A percentile compares a stretch with the other conserved stretches of the same genome.
These are phyloP conservation scores for Cryptococcus deneoformans DNA, from an alignment of 1,284 basidiomycete genomes.

Conservation along the genomic window DNA sequence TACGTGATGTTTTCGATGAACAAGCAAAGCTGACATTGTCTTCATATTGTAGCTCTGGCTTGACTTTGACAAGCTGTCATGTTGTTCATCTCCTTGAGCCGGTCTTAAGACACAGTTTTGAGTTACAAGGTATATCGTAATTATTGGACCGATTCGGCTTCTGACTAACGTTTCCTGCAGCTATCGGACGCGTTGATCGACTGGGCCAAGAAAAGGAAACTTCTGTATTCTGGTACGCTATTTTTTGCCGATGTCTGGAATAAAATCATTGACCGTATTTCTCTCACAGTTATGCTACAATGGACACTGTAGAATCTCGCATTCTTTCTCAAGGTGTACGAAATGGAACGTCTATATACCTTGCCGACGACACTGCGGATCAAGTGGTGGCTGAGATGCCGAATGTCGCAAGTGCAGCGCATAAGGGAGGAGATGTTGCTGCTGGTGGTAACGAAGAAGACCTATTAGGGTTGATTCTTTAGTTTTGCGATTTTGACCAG, in stretches of 20 bases:
- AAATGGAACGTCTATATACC: conserved; percentile 46
- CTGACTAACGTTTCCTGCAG: conserved; percentile 8
- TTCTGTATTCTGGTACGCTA: conserved; percentile 42
- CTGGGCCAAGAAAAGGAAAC: conserved; percentile 44
- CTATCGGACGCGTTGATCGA: conserved; percentile 44
- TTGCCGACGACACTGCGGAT: conserved; percentile 30
- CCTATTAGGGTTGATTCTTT: conserved; percentile 31
- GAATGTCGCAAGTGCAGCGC: conserved; percentile 41
- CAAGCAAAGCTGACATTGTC: background rate
- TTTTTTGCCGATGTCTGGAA: background rate
- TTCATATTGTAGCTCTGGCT: conserved; percentile 30
- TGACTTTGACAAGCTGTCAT: conserved; percentile 46
- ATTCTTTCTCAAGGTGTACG: conserved; percentile 43
- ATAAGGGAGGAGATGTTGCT: conserved; percentile 39
- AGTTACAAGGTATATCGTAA: conserved; percentile 48
- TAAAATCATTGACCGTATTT: background rate
- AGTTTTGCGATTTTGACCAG: background rate
- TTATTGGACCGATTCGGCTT: background rate
- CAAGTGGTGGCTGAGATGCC: conserved; percentile 27
- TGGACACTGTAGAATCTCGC: conserved; percentile 45
- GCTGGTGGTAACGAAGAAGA: conserved; percentile 30
- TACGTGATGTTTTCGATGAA: background rate
- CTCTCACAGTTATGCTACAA: conserved; percentile 36
- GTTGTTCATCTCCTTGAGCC: conserved; percentile 50
- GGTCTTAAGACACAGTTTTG: conserved; percentile 47